Conservation (phyloP, 306 rosid genomes). For the Quercus variabilis region DNA sequence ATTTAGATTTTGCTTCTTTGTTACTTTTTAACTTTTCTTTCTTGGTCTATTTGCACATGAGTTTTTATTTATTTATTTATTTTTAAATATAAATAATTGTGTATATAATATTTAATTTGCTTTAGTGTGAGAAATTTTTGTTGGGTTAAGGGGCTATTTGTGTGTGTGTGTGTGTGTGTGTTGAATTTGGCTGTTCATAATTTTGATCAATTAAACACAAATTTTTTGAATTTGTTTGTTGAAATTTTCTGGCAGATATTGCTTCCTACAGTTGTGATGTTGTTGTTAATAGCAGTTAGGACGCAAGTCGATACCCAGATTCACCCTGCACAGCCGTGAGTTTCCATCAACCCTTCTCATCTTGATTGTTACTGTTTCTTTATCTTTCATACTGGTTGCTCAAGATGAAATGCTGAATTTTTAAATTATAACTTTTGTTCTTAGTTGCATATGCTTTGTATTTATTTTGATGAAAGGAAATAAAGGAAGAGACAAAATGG, state of each 20-base stretch:
- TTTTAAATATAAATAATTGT: background rate
- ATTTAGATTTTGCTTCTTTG: background rate
- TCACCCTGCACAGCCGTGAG: slow-evolving; percentile 87
- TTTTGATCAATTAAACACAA: background rate
- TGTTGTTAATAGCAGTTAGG: slow-evolving; percentile 78
- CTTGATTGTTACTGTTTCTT: background rate
- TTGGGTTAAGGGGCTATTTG: no score
- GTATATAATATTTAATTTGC: background rate
- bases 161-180: background rate
- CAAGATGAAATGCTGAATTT: background rate
- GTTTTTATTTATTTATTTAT: no score
- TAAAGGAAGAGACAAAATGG: background rate
- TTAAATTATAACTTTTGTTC: background rate
- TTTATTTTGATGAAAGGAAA: background rate
- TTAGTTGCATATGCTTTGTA: background rate
- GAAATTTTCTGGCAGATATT: slow-evolving; percentile 61
- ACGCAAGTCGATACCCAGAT: slow-evolving; percentile 80
- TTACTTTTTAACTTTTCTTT: background rate
- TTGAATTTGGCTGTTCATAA: background rate
- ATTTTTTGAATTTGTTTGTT: slow-evolving; percentile 19
- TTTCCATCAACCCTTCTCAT: slow-evolving; percentile 1
- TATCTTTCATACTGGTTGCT: background rate
- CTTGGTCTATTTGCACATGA: background rate
- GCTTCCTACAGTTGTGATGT: slow-evolving; percentile 85
- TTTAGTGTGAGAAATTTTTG: no score